Evolutionary conservation across 768 basidiomycete species (phyloP), one percentile per base, ranked within the genome.

Genomic region (Fistulinella prunicolor): DNA sequence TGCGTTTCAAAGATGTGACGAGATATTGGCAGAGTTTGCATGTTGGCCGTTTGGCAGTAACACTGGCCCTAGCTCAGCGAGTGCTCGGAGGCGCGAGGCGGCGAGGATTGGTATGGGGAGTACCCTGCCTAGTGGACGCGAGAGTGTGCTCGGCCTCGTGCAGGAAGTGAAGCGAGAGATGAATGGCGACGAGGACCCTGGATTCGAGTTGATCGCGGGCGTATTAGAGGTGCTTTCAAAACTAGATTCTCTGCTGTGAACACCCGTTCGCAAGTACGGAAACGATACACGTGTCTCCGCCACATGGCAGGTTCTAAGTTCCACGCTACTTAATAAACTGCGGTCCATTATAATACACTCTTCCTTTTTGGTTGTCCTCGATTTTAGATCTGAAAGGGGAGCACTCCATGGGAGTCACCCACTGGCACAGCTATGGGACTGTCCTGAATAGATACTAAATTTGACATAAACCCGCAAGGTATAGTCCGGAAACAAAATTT

Each of bases 181-280:
- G 65, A 67, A 69, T 12, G 78, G 76, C 19, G 83, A 86, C 34
- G 90, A 88, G 60, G 95, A 98, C 66, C 67, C 86, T 38, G 84
- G 83, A 38, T 89, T 96, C 56, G 96, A 99, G 74, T 76, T 97
- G 44, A 73, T 98, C 9, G 90, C 91, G 6, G 93, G 91, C 0
- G 94, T 97, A 29, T 68, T 98, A 51, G 93, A 96, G 72, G 94
- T 97, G 38, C 79, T 96, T 54, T 86, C 87, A 43, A 88, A 93
- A 67, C 79, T 97, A 69, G 94, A 97, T 71, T 93, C 89, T 51
- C 52, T 67, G 17, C 43, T 67, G 56, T 67, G 61, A 67, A 23
- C 34, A 9, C 16, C 20, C 0, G 20, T 30, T 21, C 26, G 13
- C 24, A 19, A 21, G 12, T 21, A 17, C n/a, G n/a, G 34, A 28